Percentiles rank a stretch among this genome's conserved stretches.
phyloP scores from a whole-genome alignment of 2,329 filamentous ascomycete species.

The Drechslera avenae region DNA sequence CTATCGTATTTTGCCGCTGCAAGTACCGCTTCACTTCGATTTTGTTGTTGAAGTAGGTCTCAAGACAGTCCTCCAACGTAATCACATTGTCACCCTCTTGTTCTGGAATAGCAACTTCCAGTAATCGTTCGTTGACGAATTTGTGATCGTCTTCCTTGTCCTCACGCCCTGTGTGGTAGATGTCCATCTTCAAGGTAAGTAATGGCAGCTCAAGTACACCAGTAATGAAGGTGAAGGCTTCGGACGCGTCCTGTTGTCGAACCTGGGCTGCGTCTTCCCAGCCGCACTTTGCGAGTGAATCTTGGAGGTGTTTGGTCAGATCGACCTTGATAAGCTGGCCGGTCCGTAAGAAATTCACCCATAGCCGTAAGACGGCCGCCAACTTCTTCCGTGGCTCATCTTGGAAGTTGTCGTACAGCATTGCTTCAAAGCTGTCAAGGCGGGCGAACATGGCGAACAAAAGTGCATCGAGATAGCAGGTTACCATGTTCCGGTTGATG shows the following conservation, averaged over 20 bases:
- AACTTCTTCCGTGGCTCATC: constrained; percentile 75
- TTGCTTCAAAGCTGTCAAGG: constrained; percentile 88
- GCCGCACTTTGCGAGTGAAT: constrained; percentile 80
- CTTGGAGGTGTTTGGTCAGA: constrained; percentile 82
- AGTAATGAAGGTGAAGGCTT: constrained; percentile 94
- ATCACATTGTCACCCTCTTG: constrained; percentile 69
- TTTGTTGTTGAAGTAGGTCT: constrained; percentile 91
- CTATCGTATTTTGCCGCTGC: constrained; percentile 64
- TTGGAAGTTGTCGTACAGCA: constrained; percentile 79
- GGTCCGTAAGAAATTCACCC: constrained; percentile 88
- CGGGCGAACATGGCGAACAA: constrained; percentile 96
- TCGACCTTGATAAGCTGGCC: constrained; percentile 86
- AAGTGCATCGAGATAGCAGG: constrained; percentile 91
- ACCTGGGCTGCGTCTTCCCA: constrained; percentile 79
- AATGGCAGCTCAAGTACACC: constrained; percentile 86
- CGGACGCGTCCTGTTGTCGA: constrained; percentile 93
- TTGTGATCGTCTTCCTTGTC: constrained; percentile 88
- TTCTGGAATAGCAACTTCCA: constrained; percentile 90
- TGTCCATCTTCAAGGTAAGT: constrained; percentile 88
- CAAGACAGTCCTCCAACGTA: constrained; percentile 87
- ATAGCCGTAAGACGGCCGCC: constrained; percentile 78
- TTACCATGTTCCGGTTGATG: constrained; percentile 82
- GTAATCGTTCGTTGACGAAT: constrained; percentile 85
- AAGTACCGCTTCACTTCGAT: constrained; percentile 86
- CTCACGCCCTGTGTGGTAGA: constrained; percentile 89